Evolutionary conservation across 495 filamentous ascomycete species (phyloP).

Genomic region (Tuber magnatum): DNA sequence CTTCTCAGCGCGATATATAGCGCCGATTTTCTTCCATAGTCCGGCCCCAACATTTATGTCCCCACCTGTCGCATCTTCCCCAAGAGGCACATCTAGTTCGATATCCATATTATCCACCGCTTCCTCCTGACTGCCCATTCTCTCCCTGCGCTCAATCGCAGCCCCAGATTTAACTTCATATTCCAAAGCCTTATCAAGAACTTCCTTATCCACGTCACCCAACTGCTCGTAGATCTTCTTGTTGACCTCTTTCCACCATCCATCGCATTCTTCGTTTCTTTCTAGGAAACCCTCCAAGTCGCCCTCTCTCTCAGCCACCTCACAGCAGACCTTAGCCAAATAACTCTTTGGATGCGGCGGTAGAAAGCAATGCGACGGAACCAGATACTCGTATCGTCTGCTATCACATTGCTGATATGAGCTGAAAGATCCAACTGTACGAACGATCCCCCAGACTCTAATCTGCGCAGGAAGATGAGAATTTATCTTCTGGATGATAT

Average conservation of each 20-base stretch:
- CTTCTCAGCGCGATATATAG: constrained; percentile 69
- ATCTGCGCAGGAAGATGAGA: constrained; percentile 75
- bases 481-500: constrained; percentile 87
- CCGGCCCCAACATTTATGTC: constrained; percentile 16
- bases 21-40: constrained; percentile 61
- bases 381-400: constrained; percentile 90
- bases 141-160: not conserved
- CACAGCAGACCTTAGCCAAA: constrained; percentile 67
- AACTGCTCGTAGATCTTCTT: constrained; percentile 69
- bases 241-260: constrained; percentile 74
- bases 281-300: constrained; percentile 58
- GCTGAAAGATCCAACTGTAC: constrained; percentile 77
- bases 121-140: constrained; percentile 6
- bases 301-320: constrained; percentile 62
- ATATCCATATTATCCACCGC: constrained; percentile 6
- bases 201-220: constrained; percentile 19
- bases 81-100: constrained; percentile 28
- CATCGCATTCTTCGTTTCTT: constrained; percentile 66
- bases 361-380: constrained; percentile 82
- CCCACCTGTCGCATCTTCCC: constrained; percentile 33
- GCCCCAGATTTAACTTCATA: constrained; percentile 44
- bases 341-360: constrained; percentile 84
- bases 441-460: constrained; percentile 81
- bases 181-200: constrained; percentile 37
- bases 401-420: constrained; percentile 90